phyloP scores from a whole-genome alignment of 225 moss, liverwort and hornwort genomes.

The Ulota crispa region DNA sequence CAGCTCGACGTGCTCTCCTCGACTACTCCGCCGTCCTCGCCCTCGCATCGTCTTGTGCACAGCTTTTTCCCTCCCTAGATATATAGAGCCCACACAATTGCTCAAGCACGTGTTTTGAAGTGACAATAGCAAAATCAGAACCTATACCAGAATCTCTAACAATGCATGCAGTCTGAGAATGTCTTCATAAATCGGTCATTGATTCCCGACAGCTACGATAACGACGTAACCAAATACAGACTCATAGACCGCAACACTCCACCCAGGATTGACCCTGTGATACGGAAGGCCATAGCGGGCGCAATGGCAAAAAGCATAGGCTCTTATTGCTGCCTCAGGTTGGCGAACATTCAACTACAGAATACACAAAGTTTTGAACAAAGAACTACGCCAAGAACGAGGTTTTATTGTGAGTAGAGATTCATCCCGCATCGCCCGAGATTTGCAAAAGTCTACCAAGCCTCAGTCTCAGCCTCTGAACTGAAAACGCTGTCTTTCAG shows the following conservation, averaged over 20 bases:
- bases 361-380: background rate
- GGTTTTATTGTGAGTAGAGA: too few relatives aligned
- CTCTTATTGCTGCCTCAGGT: background rate
- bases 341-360: background rate
- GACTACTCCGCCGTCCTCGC: too few relatives aligned
- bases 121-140: background rate
- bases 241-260: background rate
- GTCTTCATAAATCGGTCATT: background rate
- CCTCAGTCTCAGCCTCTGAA: background rate
- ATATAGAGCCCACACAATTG: too few relatives aligned
- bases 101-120: too few relatives aligned
- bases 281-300: too few relatives aligned
- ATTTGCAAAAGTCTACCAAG: background rate
- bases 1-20: too few relatives aligned
- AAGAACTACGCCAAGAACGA: background rate
- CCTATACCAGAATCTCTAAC: background rate
- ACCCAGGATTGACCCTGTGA: too few relatives aligned
- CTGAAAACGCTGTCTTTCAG: background rate
- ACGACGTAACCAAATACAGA: background rate
- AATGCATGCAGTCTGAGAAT: background rate
- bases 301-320: background rate
- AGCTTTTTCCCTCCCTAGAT: too few relatives aligned
- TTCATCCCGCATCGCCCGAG: background rate
- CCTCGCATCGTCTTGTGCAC: too few relatives aligned
- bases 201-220: background rate